A percentile compares a stretch with the other conserved stretches of the same genome.
Conservation (phyloP, 306 rosid genomes). For the Castanopsis chinensis region DNA sequence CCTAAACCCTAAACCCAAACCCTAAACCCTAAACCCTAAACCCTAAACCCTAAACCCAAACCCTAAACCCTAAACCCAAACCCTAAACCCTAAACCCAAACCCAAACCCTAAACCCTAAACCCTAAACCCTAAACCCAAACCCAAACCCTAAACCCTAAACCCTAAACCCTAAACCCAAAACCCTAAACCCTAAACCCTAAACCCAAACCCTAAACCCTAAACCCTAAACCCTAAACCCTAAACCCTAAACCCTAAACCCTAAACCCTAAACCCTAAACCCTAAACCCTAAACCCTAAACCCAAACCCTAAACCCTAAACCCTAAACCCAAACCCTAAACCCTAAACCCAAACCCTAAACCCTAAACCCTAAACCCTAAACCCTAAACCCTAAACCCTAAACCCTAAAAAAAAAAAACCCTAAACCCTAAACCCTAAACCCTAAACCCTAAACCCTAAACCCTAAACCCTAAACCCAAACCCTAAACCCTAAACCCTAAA, state of each 20-base stretch:
- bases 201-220: too few relatives aligned
- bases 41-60: constrained; percentile 20
- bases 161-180: constrained; percentile 3
- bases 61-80: constrained; percentile 19
- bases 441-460: constrained; percentile 6
- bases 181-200: constrained; percentile 9
- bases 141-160: neutral
- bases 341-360: constrained; percentile 18
- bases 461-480: constrained; percentile 7
- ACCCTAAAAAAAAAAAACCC: constrained; percentile 2
- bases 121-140: constrained; percentile 7
- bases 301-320: constrained; percentile 11
- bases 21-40: neutral
- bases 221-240: constrained; percentile 10
- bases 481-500: too few relatives aligned
- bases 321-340: neutral
- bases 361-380: constrained; percentile 16
- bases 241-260: constrained; percentile 2
- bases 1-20: constrained; percentile 21
- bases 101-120: neutral
- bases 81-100: constrained; percentile 16
- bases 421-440: constrained; percentile 5
- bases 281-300: constrained; percentile 7
- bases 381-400: constrained; percentile 13
- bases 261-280: constrained; percentile 8